A percentile compares a stretch with the other conserved stretches of the same genome.
These are phyloP conservation scores for Retiboletus fuscus DNA, from an alignment of 1,284 basidiomycete species.

Conservation along the genomic window DNA sequence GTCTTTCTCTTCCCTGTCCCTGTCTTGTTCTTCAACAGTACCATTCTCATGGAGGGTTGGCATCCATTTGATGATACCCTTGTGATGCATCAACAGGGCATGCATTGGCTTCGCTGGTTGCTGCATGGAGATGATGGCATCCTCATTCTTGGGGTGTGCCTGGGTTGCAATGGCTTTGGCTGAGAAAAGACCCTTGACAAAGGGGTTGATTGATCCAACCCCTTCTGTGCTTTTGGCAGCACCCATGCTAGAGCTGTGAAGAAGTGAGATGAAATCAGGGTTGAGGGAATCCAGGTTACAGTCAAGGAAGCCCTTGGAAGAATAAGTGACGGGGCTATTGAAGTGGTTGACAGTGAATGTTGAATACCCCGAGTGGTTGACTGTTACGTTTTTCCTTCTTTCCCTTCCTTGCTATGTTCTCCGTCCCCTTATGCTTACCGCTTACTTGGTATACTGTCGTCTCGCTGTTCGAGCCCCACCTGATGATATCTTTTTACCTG, in stretches of 20 bases:
- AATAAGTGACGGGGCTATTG: constrained; percentile 91
- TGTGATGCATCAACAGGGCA: too few relatives aligned
- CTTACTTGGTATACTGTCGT: too few relatives aligned
- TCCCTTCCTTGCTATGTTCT: too few relatives aligned
- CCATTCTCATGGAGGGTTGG: too few relatives aligned
- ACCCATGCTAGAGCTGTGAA: constrained; percentile 71
- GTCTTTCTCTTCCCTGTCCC: too few relatives aligned
- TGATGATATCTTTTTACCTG: too few relatives aligned
- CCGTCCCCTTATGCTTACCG: too few relatives aligned
- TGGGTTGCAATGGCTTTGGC: constrained; percentile 90
- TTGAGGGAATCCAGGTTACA: constrained; percentile 91
- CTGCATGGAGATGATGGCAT: constrained; percentile 93
- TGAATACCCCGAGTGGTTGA: constrained; percentile 80
- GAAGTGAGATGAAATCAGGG: constrained; percentile 91
- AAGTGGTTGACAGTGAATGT: constrained; percentile 94
- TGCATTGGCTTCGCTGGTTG: constrained; percentile 64
- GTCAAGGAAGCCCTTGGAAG: constrained; percentile 89
- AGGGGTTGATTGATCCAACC: constrained; percentile 87
- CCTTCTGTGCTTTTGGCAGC: constrained; percentile 65
- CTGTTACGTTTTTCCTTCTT: too few relatives aligned
- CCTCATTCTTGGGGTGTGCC: constrained; percentile 90
- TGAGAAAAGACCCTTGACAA: constrained; percentile 91
- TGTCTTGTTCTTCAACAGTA: too few relatives aligned
- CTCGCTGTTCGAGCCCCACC: too few relatives aligned
- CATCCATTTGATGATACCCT: too few relatives aligned